A percentile compares a stretch with the other conserved stretches of the same genome.
These are phyloP conservation scores for Colletotrichum destructivum DNA, from an alignment of 2,329 filamentous ascomycete species.

Conservation along the genomic window DNA sequence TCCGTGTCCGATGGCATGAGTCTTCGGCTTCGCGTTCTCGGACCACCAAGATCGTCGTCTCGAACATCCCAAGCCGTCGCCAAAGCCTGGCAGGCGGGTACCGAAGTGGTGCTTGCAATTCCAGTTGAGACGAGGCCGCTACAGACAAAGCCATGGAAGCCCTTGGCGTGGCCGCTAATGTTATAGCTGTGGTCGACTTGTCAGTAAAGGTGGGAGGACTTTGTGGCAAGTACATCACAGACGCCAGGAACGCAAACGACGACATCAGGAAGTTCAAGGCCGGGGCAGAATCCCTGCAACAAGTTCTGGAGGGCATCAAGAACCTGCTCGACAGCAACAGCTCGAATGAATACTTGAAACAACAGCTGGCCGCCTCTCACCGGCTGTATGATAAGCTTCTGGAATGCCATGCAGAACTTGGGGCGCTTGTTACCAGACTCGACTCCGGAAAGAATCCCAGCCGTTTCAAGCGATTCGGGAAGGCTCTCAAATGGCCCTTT, in stretches of 20 bases:
- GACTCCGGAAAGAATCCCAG: neutral
- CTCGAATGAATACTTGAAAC: neutral
- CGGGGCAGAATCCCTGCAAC: slow-evolving; percentile 47
- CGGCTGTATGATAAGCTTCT: neutral
- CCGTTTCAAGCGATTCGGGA: neutral
- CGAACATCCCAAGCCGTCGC: too few relatives aligned
- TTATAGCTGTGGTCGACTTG: slow-evolving; percentile 56
- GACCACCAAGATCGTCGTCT: too few relatives aligned
- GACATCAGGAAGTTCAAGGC: slow-evolving; percentile 52
- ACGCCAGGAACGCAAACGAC: slow-evolving; percentile 49
- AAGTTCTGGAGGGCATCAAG: neutral
- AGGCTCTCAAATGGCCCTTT: neutral
- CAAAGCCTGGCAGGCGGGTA: too few relatives aligned
- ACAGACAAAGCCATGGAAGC: slow-evolving; percentile 45
- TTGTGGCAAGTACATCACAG: slow-evolving; percentile 54
- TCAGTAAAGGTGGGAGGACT: slow-evolving; percentile 53
- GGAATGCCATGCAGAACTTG: neutral
- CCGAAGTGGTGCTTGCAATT: too few relatives aligned
- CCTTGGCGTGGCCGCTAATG: slow-evolving; percentile 53
- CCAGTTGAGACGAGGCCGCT: too few relatives aligned
- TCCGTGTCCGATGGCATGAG: too few relatives aligned
- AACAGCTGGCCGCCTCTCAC: neutral
- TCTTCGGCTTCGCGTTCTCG: too few relatives aligned
- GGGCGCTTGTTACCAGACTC: neutral
- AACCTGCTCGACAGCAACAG: neutral